Base-by-base conservation (phyloP, 1,139 yeast genomes). In the Spathaspora sp. region DNA sequence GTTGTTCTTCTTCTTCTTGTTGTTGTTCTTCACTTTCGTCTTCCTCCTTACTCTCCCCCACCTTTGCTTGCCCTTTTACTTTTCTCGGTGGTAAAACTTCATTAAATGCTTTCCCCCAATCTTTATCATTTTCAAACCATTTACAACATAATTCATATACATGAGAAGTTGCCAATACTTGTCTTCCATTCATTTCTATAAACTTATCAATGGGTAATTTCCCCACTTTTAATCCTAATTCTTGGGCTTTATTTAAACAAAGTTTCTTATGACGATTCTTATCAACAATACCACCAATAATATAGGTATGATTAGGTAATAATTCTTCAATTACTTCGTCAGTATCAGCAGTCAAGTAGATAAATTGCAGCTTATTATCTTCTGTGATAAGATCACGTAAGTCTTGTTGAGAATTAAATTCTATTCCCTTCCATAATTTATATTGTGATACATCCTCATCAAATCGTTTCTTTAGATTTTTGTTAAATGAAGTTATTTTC, bases 271-370 rank as follows among this genome's bases (percentile, higher is more conserved):
- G 87, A 55, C 98, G 78, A 53, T 95, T 95, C 65, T 91, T 93
- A 64, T 93, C 99, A 7, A 93, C 98, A 46, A 93, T 91, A 0
- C 99, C 99, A 8, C 99, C 99, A 45, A 93, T 83, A 41, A 91
- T 80, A 57, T 93, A 93, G 0, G 95, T 86, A 63, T 77, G 76
- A 4, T 83, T 85, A 4, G 83, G 80, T 50, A 85, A 83, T 43
- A 93, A 69, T 16, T 78, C 80, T 31, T 86, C 67, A 17, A 78
- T 77, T 37, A 67, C 70, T 24, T 86, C 86, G 15, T 84, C 87
- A 0, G 96, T 84, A 57, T 93, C 99, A 0, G 98, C 96, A 1
- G 96, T 85, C 39, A 93, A 70, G 60, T 93, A 93, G 0, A 89
- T 76, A 47, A 72, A 71, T 4, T 71, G 69, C 16, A 65, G 63